Conservation (phyloP, 371 early-diverging fungal species). For the Circinella minor region DNA sequence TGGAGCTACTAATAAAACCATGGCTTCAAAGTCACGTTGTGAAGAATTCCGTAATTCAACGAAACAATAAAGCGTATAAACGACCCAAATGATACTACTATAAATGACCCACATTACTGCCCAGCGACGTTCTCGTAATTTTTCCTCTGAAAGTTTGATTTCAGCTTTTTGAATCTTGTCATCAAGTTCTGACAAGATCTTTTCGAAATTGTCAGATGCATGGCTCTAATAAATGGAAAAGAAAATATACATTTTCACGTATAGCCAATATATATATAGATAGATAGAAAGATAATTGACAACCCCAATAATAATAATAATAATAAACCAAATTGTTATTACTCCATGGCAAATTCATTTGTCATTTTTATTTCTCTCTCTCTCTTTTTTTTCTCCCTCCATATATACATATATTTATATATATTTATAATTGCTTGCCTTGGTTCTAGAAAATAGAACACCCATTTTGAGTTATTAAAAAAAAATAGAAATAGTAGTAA, state of each 20-base stretch:
- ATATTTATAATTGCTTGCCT: not conserved
- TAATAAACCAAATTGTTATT: too few relatives aligned
- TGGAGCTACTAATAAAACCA: slow-evolving; percentile 20
- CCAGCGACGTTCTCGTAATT: slow-evolving; percentile 65
- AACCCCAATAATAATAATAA: too few relatives aligned
- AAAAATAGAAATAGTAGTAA: too few relatives aligned
- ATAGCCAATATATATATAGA: too few relatives aligned
- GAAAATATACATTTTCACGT: too few relatives aligned
- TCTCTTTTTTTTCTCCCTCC: too few relatives aligned
- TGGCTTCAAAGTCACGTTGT: slow-evolving; percentile 8
- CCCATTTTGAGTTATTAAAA: not conserved
- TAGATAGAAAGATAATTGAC: too few relatives aligned
- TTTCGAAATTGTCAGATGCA: slow-evolving; percentile 69
- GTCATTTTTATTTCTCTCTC: too few relatives aligned
- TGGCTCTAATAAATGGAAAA: not conserved
- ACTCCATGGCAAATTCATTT: too few relatives aligned
- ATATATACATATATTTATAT: too few relatives aligned
- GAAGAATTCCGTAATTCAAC: slow-evolving; percentile 19
- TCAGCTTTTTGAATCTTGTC: slow-evolving; percentile 75
- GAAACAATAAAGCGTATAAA: slow-evolving; percentile 55
- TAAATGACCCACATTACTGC: slow-evolving; percentile 74
- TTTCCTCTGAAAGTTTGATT: slow-evolving; percentile 60
- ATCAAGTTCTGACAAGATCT: slow-evolving; percentile 80
- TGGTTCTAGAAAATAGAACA: slow-evolving; percentile 2
- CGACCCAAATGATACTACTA: slow-evolving; percentile 66